Percentiles rank a stretch among this genome's conserved stretches.
Conservation (phyloP, 805 yeast genomes). For the Schwanniomyces occidentalis region DNA sequence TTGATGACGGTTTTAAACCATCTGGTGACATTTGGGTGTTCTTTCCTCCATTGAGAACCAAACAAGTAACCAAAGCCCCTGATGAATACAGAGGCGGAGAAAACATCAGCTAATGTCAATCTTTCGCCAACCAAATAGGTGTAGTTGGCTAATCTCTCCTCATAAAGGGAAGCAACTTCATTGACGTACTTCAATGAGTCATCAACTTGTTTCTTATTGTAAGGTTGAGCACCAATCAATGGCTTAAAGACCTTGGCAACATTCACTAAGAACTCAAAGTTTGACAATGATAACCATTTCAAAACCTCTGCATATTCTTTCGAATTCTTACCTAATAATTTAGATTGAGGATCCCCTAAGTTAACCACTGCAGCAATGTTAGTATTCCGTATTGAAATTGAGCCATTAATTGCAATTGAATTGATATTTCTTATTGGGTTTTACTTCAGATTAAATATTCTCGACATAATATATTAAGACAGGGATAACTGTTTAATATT, state of each 20-base stretch:
- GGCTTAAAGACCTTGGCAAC: conserved; percentile 56
- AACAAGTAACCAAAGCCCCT: conserved; percentile 61
- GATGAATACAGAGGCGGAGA: conserved; percentile 46
- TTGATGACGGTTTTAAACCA: conserved; percentile 64
- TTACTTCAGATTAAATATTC: conserved; percentile 53
- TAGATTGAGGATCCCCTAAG: conserved; percentile 43
- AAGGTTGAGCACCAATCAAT: conserved; percentile 64
- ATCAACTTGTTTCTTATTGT: conserved; percentile 72
- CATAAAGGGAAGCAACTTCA: conserved; percentile 45
- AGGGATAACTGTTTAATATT: conserved; percentile 76
- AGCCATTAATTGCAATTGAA: neutral
- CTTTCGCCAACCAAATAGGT: conserved; percentile 72
- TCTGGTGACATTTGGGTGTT: conserved; percentile 63
- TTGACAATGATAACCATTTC: conserved; percentile 77
- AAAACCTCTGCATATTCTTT: conserved; percentile 65
- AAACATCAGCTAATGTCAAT: conserved; percentile 57
- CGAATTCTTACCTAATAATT: conserved; percentile 64
- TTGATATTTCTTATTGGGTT: neutral
- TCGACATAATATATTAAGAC: conserved; percentile 80
- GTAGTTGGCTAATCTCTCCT: conserved; percentile 56
- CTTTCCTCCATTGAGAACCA: conserved; percentile 64
- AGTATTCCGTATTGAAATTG: conserved; percentile 4
- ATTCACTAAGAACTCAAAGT: conserved; percentile 59
- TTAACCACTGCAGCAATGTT: conserved; percentile 43
- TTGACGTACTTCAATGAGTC: conserved; percentile 41